Evolutionary conservation across 2,329 filamentous ascomycete species (phyloP).

Genomic region (Colletotrichum tropicicola): DNA sequence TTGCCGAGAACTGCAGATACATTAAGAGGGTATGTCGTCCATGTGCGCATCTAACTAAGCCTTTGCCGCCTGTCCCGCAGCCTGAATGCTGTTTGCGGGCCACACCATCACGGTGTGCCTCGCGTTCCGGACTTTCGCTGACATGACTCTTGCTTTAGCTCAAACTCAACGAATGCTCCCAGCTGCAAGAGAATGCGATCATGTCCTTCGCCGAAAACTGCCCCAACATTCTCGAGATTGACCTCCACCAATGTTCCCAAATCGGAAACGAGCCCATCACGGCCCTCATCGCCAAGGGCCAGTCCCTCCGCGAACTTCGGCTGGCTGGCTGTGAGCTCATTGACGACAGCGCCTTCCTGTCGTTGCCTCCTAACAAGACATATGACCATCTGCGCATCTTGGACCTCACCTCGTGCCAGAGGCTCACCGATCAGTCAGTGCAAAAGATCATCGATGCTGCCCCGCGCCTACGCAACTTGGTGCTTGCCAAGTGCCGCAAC

Average conservation of each 20-base stretch:
- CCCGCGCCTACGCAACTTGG: conserved; percentile 88
- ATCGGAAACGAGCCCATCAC: conserved; percentile 88
- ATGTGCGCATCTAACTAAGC: not conserved
- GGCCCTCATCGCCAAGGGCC: conserved; percentile 79
- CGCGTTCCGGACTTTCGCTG: conserved; percentile 35
- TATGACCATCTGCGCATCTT: conserved; percentile 93
- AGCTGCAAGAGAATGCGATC: conserved; percentile 84
- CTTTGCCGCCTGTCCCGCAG: not conserved
- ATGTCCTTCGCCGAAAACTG: conserved; percentile 88
- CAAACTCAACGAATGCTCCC: conserved; percentile 92
- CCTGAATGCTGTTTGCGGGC: not conserved
- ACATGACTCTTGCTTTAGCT: conserved; percentile 60
- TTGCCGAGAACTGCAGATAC: conserved; percentile 85
- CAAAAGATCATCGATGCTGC: conserved; percentile 88
- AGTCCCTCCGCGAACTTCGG: conserved; percentile 88
- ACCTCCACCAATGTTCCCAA: conserved; percentile 84
- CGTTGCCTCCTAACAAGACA: conserved; percentile 71
- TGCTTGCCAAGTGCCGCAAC: conserved; percentile 92
- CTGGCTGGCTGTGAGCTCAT: conserved; percentile 87
- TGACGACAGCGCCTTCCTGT: conserved; percentile 87
- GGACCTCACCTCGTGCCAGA: conserved; percentile 88
- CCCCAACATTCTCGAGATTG: conserved; percentile 94
- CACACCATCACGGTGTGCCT: not conserved
- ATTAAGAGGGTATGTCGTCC: conserved; percentile 78
- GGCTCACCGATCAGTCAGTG: conserved; percentile 86